phyloP scores from a whole-genome alignment of 768 basidiomycete genomes.

The Porphyrellus cyaneotinctus region DNA sequence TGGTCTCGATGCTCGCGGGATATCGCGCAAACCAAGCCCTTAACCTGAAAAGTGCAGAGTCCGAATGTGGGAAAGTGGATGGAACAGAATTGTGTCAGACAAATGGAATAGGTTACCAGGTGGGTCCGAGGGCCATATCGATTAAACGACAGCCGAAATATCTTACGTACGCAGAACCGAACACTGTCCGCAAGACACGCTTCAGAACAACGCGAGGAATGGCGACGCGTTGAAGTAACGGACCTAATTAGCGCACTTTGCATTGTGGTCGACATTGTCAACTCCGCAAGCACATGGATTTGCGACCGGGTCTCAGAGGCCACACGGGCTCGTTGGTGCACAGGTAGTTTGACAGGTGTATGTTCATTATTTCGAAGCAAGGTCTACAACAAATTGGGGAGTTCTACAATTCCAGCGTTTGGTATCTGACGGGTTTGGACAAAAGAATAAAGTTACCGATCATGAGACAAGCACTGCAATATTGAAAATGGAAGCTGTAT shows the following conservation, averaged over 20 bases:
- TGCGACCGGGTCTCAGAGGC: conserved; percentile 30
- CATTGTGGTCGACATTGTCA: conserved; percentile 30
- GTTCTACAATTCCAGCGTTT: conserved; percentile 23
- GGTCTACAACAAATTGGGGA: conserved; percentile 27
- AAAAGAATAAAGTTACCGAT: conserved; percentile 17
- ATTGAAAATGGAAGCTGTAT: conserved; percentile 19
- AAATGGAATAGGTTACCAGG: conserved; percentile 32
- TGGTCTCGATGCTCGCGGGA: conserved; percentile 38
- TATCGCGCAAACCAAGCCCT: conserved; percentile 32
- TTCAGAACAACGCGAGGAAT: conserved; percentile 30
- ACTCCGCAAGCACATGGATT: conserved; percentile 23
- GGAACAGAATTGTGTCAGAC: conserved; percentile 28
- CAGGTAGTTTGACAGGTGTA: conserved; percentile 21
- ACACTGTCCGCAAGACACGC: conserved; percentile 32
- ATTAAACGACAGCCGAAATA: conserved; percentile 35
- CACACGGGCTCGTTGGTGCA: conserved; percentile 12
- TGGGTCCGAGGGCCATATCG: conserved; percentile 38
- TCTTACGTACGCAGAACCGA: conserved; percentile 32
- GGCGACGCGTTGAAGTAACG: conserved; percentile 26
- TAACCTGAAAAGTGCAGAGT: conserved; percentile 30
- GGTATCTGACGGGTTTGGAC: conserved; percentile 16
- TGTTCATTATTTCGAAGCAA: conserved; percentile 22
- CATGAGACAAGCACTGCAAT: conserved; percentile 17
- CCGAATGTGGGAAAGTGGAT: conserved; percentile 33
- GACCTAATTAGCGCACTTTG: conserved; percentile 34